Evolutionary conservation across 345 rosid genomes (phyloP).

Genomic region (Arabidopsis suecica): DNA sequence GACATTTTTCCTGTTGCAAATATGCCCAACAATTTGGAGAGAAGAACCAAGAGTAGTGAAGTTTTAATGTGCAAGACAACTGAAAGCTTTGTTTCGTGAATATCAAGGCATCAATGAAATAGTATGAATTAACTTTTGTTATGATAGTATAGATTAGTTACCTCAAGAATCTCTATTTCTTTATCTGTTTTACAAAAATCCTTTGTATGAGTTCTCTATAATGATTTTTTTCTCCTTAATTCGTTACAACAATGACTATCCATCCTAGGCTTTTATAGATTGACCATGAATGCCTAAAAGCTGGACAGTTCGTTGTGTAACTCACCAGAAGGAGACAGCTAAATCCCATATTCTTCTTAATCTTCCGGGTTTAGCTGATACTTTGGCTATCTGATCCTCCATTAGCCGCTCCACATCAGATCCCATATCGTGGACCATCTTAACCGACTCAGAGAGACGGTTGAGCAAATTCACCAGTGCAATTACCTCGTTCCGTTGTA

Average conservation of each 20-base stretch:
- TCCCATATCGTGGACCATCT: slow-evolving; percentile 58
- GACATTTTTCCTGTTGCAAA: no score
- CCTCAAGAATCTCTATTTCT: slow-evolving; percentile 13
- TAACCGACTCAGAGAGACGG: slow-evolving; percentile 65
- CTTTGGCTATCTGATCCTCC: slow-evolving; percentile 42
- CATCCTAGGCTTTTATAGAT: slow-evolving; percentile 23
- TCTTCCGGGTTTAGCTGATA: slow-evolving; percentile 27
- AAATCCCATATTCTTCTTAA: slow-evolving; percentile 42
- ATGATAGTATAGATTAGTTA: slow-evolving; percentile 6
- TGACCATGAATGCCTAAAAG: slow-evolving; percentile 14
- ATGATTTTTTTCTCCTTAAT: neutral
- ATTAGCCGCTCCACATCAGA: slow-evolving; percentile 54
- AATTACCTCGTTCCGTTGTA: slow-evolving; percentile 71
- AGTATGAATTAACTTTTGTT: neutral
- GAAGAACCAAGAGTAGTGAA: no score
- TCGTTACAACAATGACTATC: slow-evolving; percentile 29
- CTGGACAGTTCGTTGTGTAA: slow-evolving; percentile 33
- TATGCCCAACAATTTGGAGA: no score
- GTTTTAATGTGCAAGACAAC: no score
- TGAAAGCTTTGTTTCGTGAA: neutral
- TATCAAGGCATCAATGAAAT: neutral
- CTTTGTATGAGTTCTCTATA: slow-evolving; percentile 29
- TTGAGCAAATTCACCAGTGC: slow-evolving; percentile 64
- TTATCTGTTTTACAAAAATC: slow-evolving; percentile 28
- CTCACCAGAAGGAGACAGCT: slow-evolving; percentile 43